Evolutionary conservation across 202 grass and related monocot genomes (phyloP).

Genomic region (Schoenoplectus triqueter): DNA sequence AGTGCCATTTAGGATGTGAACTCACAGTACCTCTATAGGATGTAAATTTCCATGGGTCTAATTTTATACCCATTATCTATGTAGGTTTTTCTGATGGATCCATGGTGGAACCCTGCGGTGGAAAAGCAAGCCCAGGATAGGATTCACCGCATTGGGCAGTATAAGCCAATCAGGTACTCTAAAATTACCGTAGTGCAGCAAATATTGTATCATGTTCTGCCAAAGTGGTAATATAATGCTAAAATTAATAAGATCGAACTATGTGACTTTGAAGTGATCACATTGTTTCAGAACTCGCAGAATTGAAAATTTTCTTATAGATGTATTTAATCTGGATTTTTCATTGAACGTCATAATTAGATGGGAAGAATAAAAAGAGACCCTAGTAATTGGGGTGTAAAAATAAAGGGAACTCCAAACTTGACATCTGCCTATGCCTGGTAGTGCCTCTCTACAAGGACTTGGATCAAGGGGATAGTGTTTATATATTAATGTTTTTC

Average conservation of each 20-base stretch:
- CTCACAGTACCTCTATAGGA: neutral
- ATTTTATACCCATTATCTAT: constrained; percentile 29
- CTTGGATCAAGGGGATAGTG: neutral
- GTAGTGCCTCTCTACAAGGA: neutral
- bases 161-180: constrained; percentile 85
- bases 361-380: neutral
- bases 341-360: neutral
- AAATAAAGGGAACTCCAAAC: neutral
- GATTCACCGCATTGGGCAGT: constrained; percentile 97
- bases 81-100: constrained; percentile 96
- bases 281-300: neutral
- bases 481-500: constrained; percentile 22
- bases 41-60: neutral
- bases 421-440: neutral
- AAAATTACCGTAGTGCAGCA: neutral
- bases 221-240: neutral
- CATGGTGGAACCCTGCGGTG: constrained; percentile 97
- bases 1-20: neutral
- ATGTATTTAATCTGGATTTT: constrained; percentile 22
- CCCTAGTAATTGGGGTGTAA: neutral
- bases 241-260: constrained; percentile 3
- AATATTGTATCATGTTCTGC: neutral
- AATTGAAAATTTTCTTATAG: neutral
- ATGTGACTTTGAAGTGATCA: neutral
- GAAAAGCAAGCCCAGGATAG: constrained; percentile 94